A percentile compares a stretch with the other conserved stretches of the same genome.
Evolutionary conservation across 331 rosid genomes (phyloP).

Genomic region (Quercus tomentella): DNA sequence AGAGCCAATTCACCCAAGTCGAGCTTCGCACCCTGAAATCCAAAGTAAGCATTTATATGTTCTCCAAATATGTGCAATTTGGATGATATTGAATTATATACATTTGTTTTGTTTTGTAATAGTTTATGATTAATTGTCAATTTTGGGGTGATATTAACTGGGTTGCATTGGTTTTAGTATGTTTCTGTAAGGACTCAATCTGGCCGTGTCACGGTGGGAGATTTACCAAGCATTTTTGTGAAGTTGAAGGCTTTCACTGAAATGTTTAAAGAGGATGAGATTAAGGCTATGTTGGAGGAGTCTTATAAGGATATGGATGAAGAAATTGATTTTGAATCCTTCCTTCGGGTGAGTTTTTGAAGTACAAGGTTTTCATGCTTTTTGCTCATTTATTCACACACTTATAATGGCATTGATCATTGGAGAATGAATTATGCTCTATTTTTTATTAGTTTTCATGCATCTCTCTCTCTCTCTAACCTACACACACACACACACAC

Average conservation of each 20-base stretch:
- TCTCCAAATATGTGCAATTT: background rate
- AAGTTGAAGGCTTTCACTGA: constrained; percentile 56
- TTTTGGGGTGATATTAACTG: constrained; percentile 18
- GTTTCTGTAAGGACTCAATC: constrained; percentile 64
- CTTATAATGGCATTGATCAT: background rate
- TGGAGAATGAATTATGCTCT: background rate
- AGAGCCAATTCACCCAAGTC: constrained; percentile 96
- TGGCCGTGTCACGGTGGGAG: constrained; percentile 53
- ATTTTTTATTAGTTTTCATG: background rate
- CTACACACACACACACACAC: background rate
- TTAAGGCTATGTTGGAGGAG: constrained; percentile 45
- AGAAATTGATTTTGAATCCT: constrained; percentile 83
- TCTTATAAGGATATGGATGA: constrained; percentile 39
- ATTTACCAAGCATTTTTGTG: constrained; percentile 62
- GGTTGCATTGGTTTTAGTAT: constrained; percentile 49
- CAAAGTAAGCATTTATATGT: constrained; percentile 36
- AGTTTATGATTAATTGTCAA: background rate
- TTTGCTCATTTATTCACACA: background rate
- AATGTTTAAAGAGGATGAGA: constrained; percentile 57
- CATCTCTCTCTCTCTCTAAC: background rate
- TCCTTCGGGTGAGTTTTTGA: constrained; percentile 59
- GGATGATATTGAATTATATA: background rate
- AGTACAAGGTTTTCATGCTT: background rate
- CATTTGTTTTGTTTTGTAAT: background rate
- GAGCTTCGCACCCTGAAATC: constrained; percentile 92